phyloP scores from a whole-genome alignment of 169 alveolate species.

The Plasmodium vinckei region DNA sequence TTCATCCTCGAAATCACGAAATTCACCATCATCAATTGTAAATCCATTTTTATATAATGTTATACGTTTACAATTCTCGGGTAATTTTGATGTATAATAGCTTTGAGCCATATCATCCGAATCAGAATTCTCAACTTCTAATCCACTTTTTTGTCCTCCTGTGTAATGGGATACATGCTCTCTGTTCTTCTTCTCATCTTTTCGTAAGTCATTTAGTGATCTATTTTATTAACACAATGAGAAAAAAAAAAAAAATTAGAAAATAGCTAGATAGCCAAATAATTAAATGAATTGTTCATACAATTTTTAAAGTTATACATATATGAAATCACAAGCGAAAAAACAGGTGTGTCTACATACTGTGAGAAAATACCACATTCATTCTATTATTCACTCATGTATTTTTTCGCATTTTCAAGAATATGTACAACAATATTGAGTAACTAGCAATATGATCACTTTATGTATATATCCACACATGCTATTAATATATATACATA shows the following conservation, averaged over 20 bases:
- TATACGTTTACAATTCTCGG: slow-evolving; percentile 62
- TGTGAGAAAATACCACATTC: no score
- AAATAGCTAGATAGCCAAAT: no score
- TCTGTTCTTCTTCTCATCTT: slow-evolving; percentile 63
- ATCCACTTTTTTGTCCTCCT: slow-evolving; percentile 72
- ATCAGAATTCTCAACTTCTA: slow-evolving; percentile 59
- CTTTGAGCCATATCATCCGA: slow-evolving; percentile 32
- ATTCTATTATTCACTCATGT: no score
- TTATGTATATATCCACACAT: no score
- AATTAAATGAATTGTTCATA: no score
- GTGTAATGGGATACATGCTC: slow-evolving; percentile 67
- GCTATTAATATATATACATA: no score
- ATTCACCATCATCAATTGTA: slow-evolving; percentile 93
- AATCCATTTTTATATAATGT: slow-evolving; percentile 93
- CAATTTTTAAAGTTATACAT: no score
- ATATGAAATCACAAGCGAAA: no score
- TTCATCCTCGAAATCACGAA: slow-evolving; percentile 89
- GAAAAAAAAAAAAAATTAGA: slow-evolving; percentile 9
- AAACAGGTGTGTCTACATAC: no score
- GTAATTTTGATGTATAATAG: slow-evolving; percentile 24
- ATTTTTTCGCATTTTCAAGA: no score
- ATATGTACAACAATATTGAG: no score
- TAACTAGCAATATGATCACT: no score
- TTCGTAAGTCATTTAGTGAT: slow-evolving; percentile 60
- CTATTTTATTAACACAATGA: neutral